These are phyloP conservation scores for Leptographium radiaticola DNA, from an alignment of 2,329 filamentous ascomycete species.

Conservation along the genomic window DNA sequence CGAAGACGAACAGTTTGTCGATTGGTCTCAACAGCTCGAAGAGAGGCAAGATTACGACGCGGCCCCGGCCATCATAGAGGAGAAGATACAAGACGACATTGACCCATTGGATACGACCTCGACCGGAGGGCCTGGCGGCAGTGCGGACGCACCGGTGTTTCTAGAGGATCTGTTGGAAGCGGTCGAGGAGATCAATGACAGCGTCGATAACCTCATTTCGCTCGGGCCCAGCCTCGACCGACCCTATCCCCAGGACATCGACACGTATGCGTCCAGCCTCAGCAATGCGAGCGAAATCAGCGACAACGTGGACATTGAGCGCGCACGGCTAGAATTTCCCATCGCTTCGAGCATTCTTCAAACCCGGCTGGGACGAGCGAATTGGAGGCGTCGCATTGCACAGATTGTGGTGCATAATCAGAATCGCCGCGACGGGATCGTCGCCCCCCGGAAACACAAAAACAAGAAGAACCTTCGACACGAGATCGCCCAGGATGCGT, in stretches of 20 bases:
- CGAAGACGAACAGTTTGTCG: conserved; percentile 2
- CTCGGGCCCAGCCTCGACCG: conserved; percentile 9
- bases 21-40: neutral
- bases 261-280: conserved; percentile 5
- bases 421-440: conserved; percentile 5
- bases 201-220: conserved; percentile 6
- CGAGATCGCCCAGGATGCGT: conserved; percentile 9
- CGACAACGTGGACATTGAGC: conserved; percentile 8
- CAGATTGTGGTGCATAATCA: conserved; percentile 6
- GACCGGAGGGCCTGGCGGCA: neutral
- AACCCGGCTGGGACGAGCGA: conserved; percentile 7
- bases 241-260: conserved; percentile 10
- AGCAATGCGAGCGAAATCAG: conserved; percentile 7
- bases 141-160: neutral
- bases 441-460: neutral
- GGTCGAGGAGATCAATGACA: neutral
- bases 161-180: neutral
- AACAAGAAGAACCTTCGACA: conserved; percentile 5
- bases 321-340: conserved; percentile 8
- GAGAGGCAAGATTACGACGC: neutral
- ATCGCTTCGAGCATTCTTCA: conserved; percentile 8
- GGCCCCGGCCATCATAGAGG: neutral
- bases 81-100: neutral
- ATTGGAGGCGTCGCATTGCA: conserved; percentile 8
- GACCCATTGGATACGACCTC: too few species aligned